Evolutionary conservation across 2,329 filamentous ascomycete species (phyloP), one percentile per base, ranked within the genome.

Genomic region (Sporothrix humicola): DNA sequence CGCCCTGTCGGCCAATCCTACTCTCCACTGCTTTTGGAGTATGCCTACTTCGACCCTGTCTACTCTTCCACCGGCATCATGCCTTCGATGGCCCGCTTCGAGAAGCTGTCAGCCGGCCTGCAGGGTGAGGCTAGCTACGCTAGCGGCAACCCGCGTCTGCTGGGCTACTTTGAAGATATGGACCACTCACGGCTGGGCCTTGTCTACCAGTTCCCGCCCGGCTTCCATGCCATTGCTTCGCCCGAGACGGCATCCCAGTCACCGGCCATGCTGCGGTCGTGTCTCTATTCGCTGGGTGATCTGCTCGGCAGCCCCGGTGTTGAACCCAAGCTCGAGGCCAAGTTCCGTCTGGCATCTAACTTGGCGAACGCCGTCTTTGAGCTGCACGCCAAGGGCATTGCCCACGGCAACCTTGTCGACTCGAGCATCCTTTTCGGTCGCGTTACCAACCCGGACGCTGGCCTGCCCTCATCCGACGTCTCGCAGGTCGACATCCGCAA

Each of bases 111-210:
- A 15, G 83, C 87, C 4, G 88, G 86, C 0, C 82, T 91, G 13
- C 89, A 87, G 78, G 84, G 85, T 26, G 85, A 87, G 72, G 83
- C 87, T 0, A 86, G 86, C 61, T 17, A 58, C 46, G 23, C 59
- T 83, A 85, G 87, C 79, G 85, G 92, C 76, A 78, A 91, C 10
- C 88, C 90, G 17, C 85, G 87, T 26, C 82, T 92, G 61, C 81
- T 91, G 13, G 90, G 88, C 2, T 95, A 93, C 78, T 94, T 93
- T 77, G 92, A 95, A 79, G 92, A 95, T 77, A 85, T 91, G 71
- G 87, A 89, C 20, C 85, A 88, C 71, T 90, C 92, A 0, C 87
- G 93, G 10, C 88, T 94, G 72, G 93, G 92, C 5, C 84, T 95
- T 12, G 87, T 95, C 12, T 95, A 93, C 78, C 90, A 92, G 69